Evolutionary conservation across 306 rosid species (phyloP), one percentile per base, ranked within the genome.

Genomic region (Citrullus mucosospermus): DNA sequence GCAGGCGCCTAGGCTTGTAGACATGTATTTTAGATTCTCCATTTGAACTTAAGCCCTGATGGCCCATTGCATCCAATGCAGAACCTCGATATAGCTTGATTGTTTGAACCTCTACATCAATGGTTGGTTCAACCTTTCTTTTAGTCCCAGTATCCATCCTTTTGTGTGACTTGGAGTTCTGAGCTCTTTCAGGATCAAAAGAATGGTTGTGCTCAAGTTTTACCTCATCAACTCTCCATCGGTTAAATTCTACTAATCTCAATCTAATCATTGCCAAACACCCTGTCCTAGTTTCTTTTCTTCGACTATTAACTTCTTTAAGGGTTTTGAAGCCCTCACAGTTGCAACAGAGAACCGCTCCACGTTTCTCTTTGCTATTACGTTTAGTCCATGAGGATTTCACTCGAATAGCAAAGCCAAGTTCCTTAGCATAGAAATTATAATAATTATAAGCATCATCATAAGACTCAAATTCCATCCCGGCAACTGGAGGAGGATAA

Each of bases 361-460:
- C 98, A 50, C 98, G 93, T 86, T 92, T 95, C 85, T 95, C 98
- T 84, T 95, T 92, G 90, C 97, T 95, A 88, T 95, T 92, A 43
- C 97, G 95, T 78, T 91, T 95, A 62, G 98, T 87, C 97, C 98
- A 95, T 0, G 97, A 95, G 48, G 98, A 92, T 83, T 92, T 95
- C 81, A 95, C 98, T 81, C 97, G 87, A 58, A 92, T 92, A 54
- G 97, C 97, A 83, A 95, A 95, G 59, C 98, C 98, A 74, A 86
- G 88, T 76, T 88, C 92, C 87, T 83, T 95, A 56, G 97, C 95
- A 76, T 92, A 91, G 79, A 80, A 86, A 81, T 92, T 92, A 75
- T 95, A 95, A 80, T 89, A 95, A 86, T 86, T 88, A 85, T 95
- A 95, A 68, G 98, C 98, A 88, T 92, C 98, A 80, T 92, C 97